Evolutionary conservation across 192 early-diverging fungal genomes (phyloP).

Genomic region (Dissophora globulifera): DNA sequence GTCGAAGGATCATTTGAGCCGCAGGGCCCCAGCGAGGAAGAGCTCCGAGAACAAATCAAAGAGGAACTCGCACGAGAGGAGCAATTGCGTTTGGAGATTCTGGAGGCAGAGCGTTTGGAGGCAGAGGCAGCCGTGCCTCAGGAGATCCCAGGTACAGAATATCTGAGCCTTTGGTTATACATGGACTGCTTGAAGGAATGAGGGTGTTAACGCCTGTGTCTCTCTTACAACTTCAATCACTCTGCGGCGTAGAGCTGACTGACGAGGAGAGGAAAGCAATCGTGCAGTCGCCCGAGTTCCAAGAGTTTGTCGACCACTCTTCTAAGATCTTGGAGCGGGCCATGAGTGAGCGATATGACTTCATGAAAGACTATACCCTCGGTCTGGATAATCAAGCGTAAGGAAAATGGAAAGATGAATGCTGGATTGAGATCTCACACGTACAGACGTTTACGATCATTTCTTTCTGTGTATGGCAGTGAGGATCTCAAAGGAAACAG

Average conservation of each 20-base stretch:
- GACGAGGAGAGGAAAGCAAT: conserved; percentile 89
- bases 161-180: too few relatives aligned
- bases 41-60: conserved; percentile 66
- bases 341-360: conserved; percentile 89
- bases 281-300: conserved; percentile 77
- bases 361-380: conserved; percentile 93
- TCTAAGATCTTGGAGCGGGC: conserved; percentile 91
- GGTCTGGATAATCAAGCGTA: conserved; percentile 65
- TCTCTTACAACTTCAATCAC: too few relatives aligned
- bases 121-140: conserved; percentile 49
- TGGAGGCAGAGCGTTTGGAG: conserved; percentile 61
- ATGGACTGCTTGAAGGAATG: too few relatives aligned
- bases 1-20: conserved; percentile 64
- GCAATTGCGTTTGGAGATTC: conserved; percentile 51
- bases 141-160: conserved; percentile 58
- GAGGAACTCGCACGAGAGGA: conserved; percentile 72
- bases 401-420: conserved; percentile 2
- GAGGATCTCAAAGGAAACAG: conserved; percentile 73
- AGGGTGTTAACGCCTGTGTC: too few relatives aligned
- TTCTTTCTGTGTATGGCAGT: too few relatives aligned
- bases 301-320: conserved; percentile 87
- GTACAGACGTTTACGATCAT: too few relatives aligned
- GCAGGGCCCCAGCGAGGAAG: conserved; percentile 60
- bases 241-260: conserved; percentile 75
- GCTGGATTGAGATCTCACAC: not conserved